phyloP scores from a whole-genome alignment of 2,329 filamentous ascomycete genomes.

The Cryphonectria radicalis region DNA sequence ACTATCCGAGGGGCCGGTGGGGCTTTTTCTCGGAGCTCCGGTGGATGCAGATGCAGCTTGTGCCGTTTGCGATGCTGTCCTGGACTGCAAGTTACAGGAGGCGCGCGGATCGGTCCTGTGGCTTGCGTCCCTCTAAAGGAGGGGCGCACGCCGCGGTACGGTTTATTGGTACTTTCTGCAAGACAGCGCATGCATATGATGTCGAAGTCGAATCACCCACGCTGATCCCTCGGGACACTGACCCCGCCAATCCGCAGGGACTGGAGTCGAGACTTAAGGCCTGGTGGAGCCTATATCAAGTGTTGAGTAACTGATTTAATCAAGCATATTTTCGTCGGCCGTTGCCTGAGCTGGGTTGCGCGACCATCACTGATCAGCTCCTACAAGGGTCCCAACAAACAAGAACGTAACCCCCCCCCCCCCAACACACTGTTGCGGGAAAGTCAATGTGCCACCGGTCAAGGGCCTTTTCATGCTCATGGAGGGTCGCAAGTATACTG shows the following conservation, averaged over 20 bases:
- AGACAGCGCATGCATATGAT: constrained; percentile 6
- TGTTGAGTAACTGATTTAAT: constrained; percentile 8
- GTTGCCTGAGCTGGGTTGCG: constrained; percentile 7
- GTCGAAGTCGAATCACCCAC: constrained; percentile 5
- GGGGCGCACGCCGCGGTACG: neutral
- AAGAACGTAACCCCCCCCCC: neutral
- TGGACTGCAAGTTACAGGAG: neutral
- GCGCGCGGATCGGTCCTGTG: neutral
- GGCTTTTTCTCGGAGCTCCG: constrained; percentile 2
- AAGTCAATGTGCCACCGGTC: neutral
- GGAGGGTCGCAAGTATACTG: constrained; percentile 4
- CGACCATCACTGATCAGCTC: neutral
- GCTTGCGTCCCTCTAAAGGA: neutral
- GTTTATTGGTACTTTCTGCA: neutral
- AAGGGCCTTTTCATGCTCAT: neutral
- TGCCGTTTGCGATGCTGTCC: neutral
- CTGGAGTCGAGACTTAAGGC: neutral
- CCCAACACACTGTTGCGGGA: neutral
- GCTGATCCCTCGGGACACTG: constrained; percentile 10
- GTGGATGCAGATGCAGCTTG: neutral
- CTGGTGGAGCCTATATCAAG: neutral
- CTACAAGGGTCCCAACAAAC: neutral
- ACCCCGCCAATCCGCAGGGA: neutral
- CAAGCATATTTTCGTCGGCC: constrained; percentile 5
- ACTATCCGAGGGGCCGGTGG: constrained; percentile 13